phyloP scores from a whole-genome alignment of 2,329 filamentous ascomycete genomes.

The Fusarium drepaniforme region DNA sequence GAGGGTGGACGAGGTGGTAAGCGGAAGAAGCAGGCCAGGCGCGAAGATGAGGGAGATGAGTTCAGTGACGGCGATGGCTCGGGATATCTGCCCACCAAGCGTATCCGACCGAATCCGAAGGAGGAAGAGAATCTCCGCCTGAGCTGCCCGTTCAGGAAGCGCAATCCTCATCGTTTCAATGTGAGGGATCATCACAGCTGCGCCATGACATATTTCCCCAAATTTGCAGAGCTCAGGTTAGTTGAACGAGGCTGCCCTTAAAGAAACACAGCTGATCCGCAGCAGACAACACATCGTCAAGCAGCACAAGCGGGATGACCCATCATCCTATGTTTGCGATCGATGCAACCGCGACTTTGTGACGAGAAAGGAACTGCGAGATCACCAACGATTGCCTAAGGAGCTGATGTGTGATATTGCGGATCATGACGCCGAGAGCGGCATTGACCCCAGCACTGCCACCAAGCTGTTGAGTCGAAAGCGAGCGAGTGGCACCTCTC shows the following conservation, averaged over 20 bases:
- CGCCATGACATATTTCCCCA: conserved; percentile 57
- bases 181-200: conserved; percentile 59
- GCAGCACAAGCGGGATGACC: conserved; percentile 57
- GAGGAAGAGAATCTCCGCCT: conserved; percentile 55
- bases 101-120: conserved; percentile 46
- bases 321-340: conserved; percentile 55
- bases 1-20: conserved; percentile 47
- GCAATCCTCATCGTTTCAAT: conserved; percentile 60
- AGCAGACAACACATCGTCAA: conserved; percentile 57
- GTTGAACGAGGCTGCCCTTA: neutral
- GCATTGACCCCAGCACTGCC: conserved; percentile 55
- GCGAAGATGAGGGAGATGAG: conserved; percentile 51
- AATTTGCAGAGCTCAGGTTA: conserved; percentile 56
- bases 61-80: conserved; percentile 51
- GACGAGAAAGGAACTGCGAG: conserved; percentile 53
- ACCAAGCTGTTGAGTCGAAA: conserved; percentile 56
- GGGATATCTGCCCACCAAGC: conserved; percentile 46
- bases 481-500: conserved; percentile 52
- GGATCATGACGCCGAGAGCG: conserved; percentile 55
- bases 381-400: conserved; percentile 55
- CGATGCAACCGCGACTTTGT: conserved; percentile 55
- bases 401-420: conserved; percentile 57
- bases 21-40: conserved; percentile 50
- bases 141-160: conserved; percentile 59
- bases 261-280: conserved; percentile 11